Evolutionary conservation across 2,329 filamentous ascomycete genomes (phyloP), one percentile per base, ranked within the genome.

Genomic region (Exutisphaerella laricina): DNA sequence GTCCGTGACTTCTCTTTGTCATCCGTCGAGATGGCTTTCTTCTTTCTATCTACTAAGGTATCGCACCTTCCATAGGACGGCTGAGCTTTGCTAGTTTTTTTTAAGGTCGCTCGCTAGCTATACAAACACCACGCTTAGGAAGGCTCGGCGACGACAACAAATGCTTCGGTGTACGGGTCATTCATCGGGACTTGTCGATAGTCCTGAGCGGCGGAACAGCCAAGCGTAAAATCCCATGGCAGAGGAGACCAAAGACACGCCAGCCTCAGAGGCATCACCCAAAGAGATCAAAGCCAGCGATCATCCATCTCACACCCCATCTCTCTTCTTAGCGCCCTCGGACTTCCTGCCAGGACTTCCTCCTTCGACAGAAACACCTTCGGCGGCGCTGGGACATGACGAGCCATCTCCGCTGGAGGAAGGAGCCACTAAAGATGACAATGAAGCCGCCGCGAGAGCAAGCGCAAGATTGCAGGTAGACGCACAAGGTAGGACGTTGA

Each of bases 401-500:
- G 22, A 23, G 23, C 25, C 28, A 16, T 17, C 29, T 23, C 18
- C 33, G 4, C 17, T 33, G 21, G 22, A 43, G 13, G 23, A 38
- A 20, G 38, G 33, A 26, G 7, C 23, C 10, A 26, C 29, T n/a
- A 23, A 46, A 37, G 41, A 39, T 39, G 43, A 23, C 12, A 31
- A 39, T 21, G 30, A 31, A 6, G 32, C 34, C 26, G 32, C 33
- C 10, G 26, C 43, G 14, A 21, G 31, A 4, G 12, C 39, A 31
- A 32, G 29, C 32, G 22, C 48, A n/a, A 57, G 46, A 41, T 30
- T 40, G 9, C 39, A 29, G n/a, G 49, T 58, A 8, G 61, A 64
- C 49, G 54, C 55, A 13, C 58, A 63, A 32, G 60, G 59, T 12
- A 55, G 59, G 20, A 48, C 57, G 12, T 54, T 64, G 16, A 68